phyloP scores from a whole-genome alignment of 164 flowering plant species.

The Magnolia kwangsiensis region DNA sequence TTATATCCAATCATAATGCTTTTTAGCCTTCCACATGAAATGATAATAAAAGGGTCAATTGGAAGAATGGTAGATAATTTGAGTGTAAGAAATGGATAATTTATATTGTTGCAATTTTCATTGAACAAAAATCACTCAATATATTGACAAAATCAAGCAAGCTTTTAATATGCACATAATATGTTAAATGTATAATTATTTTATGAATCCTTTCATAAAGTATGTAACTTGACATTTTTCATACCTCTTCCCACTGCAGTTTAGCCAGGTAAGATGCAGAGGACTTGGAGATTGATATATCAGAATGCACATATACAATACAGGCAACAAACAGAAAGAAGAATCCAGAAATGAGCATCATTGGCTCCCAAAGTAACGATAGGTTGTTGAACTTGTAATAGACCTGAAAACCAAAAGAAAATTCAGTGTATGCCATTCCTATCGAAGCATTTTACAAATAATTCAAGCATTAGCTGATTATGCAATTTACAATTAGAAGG shows the following conservation, averaged over 20 bases:
- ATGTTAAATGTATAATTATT: not conserved
- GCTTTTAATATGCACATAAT: not conserved
- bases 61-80: too few species aligned
- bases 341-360: slow-evolving; percentile 84
- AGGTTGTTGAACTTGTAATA: slow-evolving; percentile 83
- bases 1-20: too few species aligned
- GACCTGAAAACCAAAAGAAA: slow-evolving; percentile 47
- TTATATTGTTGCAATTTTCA: too few species aligned
- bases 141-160: too few species aligned
- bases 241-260: slow-evolving; percentile 91
- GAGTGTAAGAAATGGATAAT: too few species aligned
- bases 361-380: slow-evolving; percentile 75
- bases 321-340: slow-evolving; percentile 72
- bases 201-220: not conserved
- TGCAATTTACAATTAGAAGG: not conserved
- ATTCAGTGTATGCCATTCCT: not conserved
- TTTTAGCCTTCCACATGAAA: too few species aligned
- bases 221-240: not conserved
- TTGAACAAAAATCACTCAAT: too few species aligned
- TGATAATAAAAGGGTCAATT: too few species aligned
- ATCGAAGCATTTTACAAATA: not conserved
- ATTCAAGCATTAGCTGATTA: not conserved
- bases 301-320: slow-evolving; percentile 68
- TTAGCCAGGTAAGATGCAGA: slow-evolving; percentile 88
- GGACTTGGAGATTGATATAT: slow-evolving; percentile 84